These are phyloP conservation scores for Pichia terricola DNA, from an alignment of 1,139 yeast genomes.

Conservation along the genomic window DNA sequence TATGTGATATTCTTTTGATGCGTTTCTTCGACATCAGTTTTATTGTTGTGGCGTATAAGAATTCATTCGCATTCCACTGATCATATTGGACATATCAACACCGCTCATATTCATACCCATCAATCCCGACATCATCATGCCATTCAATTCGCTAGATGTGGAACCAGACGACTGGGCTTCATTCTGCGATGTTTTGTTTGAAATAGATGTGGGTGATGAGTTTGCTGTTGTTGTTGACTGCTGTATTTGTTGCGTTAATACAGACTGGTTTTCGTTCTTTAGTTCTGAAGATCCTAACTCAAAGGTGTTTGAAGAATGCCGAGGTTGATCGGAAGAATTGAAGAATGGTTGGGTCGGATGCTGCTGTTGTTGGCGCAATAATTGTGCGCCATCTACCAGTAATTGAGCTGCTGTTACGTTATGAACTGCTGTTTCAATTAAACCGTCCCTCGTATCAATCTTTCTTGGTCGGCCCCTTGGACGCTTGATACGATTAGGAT, in stretches of 20 bases:
- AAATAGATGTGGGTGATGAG: background rate
- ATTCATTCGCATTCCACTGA: background rate
- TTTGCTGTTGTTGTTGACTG: background rate
- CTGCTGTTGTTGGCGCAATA: no score
- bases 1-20: no score
- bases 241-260: background rate
- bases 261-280: no score
- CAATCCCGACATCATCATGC: slow-evolving; percentile 1
- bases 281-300: no score
- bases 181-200: background rate
- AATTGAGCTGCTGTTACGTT: no score
- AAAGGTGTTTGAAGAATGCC: no score
- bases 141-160: background rate
- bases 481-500: slow-evolving; percentile 3
- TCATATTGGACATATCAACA: background rate
- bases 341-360: no score
- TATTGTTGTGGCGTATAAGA: background rate
- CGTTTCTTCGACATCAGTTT: no score
- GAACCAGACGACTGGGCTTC: background rate
- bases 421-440: no score
- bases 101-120: background rate
- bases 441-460: background rate
- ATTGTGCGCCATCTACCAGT: no score
- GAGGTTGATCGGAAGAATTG: no score
- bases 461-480: slow-evolving; percentile 10